Percentiles rank a stretch among this genome's conserved stretches.
Evolutionary conservation across 768 basidiomycete species (phyloP).

Genomic region (Leucocoprinus sp.): DNA sequence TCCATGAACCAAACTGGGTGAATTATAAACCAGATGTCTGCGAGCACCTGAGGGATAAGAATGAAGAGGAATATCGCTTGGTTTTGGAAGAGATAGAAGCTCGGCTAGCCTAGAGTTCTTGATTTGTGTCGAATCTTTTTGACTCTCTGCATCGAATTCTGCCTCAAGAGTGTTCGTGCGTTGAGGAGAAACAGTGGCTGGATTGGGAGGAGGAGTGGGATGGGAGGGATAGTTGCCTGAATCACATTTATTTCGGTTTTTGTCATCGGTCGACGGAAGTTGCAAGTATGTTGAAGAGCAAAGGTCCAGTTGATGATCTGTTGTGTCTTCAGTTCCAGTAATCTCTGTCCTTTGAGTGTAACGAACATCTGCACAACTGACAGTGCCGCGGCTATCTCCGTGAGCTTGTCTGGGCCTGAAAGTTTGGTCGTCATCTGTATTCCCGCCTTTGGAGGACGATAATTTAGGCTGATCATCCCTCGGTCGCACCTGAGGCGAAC

Average conservation of each 20-base stretch:
- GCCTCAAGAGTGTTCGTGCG: conserved; percentile 2
- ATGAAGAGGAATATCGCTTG: conserved; percentile 3
- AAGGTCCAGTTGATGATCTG: neutral
- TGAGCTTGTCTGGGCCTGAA: neutral
- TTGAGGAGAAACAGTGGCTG: conserved; percentile 6
- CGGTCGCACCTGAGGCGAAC: neutral
- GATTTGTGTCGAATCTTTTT: neutral
- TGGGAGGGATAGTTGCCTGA: neutral
- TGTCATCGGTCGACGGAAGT: neutral
- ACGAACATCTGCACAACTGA: neutral
- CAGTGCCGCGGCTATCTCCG: neutral
- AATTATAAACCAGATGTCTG: neutral
- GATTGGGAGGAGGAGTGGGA: neutral
- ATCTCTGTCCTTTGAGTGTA: conserved; percentile 1
- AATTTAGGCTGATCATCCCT: neutral
- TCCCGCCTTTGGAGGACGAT: neutral
- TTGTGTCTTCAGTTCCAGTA: neutral
- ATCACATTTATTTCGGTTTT: neutral
- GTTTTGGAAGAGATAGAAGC: neutral
- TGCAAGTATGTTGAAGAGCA: neutral
- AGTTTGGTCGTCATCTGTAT: neutral
- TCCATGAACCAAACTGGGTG: neutral
- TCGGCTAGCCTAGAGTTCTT: conserved; percentile 9
- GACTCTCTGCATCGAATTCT: neutral
- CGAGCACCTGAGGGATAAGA: conserved; percentile 6